Evolutionary conservation across 2,329 filamentous ascomycete species (phyloP), one percentile per base, ranked within the genome.

Genomic region (Aspergillus oerlinghausenensis): DNA sequence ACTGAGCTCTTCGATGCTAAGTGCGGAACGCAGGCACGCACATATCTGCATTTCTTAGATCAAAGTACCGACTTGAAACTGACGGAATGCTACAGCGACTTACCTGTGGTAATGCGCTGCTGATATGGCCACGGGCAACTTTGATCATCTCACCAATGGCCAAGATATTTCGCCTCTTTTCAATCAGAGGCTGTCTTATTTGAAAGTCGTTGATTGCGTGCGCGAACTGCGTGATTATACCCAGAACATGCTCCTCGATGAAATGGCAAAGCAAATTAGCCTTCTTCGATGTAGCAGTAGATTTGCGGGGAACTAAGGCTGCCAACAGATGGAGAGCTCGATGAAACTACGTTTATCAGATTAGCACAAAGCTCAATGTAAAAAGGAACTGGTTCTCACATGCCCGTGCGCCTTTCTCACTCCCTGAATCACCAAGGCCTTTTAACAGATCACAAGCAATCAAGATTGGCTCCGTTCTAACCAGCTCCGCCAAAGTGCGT

Each of bases 81-180:
- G 23, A 11, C 17, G 9, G 42, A 9, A 35, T 7, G 48, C 52
- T 35, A 42, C 43, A 8, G 10, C 10, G 32, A 73, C 80, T 64
- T 73, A 91, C 89, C 79, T 97, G 93, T 23, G 94, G 93, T 43
- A 96, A 80, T 51, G 90, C 94, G 64, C 88, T 86, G 59, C 86
- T 87, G 32, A 92, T 85, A 67, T 89, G 86, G 2, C 81, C 80
- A 65, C 86, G 88, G 48, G 90, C 89, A 50, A 95, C 79, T 54
- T 80, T 84, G 51, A 97, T 88, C 83, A 99, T 89, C 69, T 96
- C 90, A 63, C 91, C 89, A 69, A 99, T 88, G 4, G 90, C 92
- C 61, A 84, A 84, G 8, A 99, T 84, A 64, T 88, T 92, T 57
- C 88, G 83, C 55, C 84, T 84, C 66, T 92, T 90, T 69, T 97